Evolutionary conservation across 2,329 filamentous ascomycete genomes (phyloP).

Genomic region (Penicillium sp.): DNA sequence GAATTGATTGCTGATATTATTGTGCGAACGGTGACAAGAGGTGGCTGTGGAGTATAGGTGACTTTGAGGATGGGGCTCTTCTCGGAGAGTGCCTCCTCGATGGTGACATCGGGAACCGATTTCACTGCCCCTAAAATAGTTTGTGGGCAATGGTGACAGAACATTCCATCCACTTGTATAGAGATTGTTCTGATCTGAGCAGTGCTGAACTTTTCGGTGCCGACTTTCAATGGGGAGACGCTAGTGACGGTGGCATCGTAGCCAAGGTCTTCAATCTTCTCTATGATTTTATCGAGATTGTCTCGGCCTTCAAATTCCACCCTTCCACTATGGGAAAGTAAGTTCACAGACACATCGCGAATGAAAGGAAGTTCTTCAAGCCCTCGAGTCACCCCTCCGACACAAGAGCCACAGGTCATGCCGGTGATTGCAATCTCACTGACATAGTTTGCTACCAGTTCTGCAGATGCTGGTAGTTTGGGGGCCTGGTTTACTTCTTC

Average conservation of each 20-base stretch:
- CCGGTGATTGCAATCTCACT: slow-evolving; percentile 47
- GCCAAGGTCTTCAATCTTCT: slow-evolving; percentile 51
- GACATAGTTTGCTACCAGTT: slow-evolving; percentile 19
- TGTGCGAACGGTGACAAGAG: slow-evolving; percentile 63
- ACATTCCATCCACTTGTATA: slow-evolving; percentile 62
- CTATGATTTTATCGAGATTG: slow-evolving; percentile 39
- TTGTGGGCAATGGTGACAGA: slow-evolving; percentile 62
- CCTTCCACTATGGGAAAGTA: slow-evolving; percentile 44
- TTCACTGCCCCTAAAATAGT: slow-evolving; percentile 33
- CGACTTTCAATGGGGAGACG: slow-evolving; percentile 21
- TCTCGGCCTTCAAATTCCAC: slow-evolving; percentile 43
- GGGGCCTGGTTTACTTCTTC: slow-evolving; percentile 26
- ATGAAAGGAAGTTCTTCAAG: slow-evolving; percentile 42
- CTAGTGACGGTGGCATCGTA: slow-evolving; percentile 56
- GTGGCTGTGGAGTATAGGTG: slow-evolving; percentile 59
- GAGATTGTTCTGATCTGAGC: slow-evolving; percentile 49
- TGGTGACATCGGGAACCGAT: slow-evolving; percentile 41
- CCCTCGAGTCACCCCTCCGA: slow-evolving; percentile 42
- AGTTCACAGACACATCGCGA: slow-evolving; percentile 42
- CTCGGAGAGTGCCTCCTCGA: slow-evolving; percentile 43
- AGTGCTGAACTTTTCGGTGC: slow-evolving; percentile 24
- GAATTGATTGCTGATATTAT: slow-evolving; percentile 61
- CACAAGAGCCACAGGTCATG: slow-evolving; percentile 53
- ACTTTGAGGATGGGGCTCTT: slow-evolving; percentile 61
- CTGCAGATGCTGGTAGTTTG: slow-evolving; percentile 1